Evolutionary conservation across 805 yeast genomes (phyloP).

Genomic region (Candida boidinii): DNA sequence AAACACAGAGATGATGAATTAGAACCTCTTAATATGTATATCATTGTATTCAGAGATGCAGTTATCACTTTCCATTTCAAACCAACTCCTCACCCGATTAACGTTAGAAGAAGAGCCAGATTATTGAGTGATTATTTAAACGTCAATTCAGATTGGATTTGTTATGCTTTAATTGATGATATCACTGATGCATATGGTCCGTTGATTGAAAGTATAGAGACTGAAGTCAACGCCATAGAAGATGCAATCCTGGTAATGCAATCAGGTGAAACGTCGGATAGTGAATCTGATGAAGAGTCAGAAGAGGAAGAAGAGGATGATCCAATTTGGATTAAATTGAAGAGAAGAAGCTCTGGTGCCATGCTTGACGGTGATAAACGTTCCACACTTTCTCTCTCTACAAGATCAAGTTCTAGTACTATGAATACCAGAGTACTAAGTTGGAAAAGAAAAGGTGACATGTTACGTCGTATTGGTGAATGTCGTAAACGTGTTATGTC

Average conservation of each 20-base stretch:
- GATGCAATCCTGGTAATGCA: slow-evolving; percentile 87
- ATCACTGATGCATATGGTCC: slow-evolving; percentile 98
- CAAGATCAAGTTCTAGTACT: slow-evolving; percentile 20
- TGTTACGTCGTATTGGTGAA: slow-evolving; percentile 92
- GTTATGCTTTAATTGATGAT: slow-evolving; percentile 93
- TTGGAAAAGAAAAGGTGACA: slow-evolving; percentile 91
- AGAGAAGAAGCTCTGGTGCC: slow-evolving; percentile 18
- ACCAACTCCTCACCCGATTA: slow-evolving; percentile 93
- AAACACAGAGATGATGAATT: slow-evolving; percentile 42
- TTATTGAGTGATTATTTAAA: slow-evolving; percentile 79
- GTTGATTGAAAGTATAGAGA: slow-evolving; percentile 87
- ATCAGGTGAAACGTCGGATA: slow-evolving; percentile 44
- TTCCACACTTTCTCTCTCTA: slow-evolving; percentile 12
- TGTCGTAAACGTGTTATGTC: slow-evolving; percentile 94
- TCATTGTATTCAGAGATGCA: slow-evolving; percentile 84
- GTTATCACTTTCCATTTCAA: slow-evolving; percentile 90
- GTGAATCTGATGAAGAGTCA: slow-evolving; percentile 31
- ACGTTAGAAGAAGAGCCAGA: slow-evolving; percentile 89
- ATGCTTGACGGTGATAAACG: slow-evolving; percentile 10
- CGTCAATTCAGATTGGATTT: slow-evolving; percentile 93
- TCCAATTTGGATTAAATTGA: slow-evolving; percentile 19
- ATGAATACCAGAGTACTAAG: slow-evolving; percentile 41
- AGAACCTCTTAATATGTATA: slow-evolving; percentile 86
- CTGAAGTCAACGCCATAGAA: slow-evolving; percentile 90
- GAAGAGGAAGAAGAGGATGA: slow-evolving; percentile 30